Evolutionary conservation across 345 rosid genomes (phyloP).

Genomic region (Erucastrum elatum): DNA sequence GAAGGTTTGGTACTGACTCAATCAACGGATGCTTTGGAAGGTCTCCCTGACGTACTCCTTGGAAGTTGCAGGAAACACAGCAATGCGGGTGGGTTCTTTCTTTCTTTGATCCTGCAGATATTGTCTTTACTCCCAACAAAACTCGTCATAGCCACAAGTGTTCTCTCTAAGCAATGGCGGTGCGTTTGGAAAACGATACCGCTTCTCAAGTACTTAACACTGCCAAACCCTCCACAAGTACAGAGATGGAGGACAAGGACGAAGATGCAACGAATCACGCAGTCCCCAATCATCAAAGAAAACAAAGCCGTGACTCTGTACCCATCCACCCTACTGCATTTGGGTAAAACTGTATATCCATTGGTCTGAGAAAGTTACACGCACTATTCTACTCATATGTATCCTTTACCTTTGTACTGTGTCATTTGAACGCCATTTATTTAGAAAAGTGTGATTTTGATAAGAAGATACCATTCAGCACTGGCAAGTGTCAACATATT

Average conservation of each 20-base stretch:
- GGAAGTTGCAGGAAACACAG: slow-evolving; percentile 91
- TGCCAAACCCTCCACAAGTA: slow-evolving; percentile 45
- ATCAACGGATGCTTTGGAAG: slow-evolving; percentile 72
- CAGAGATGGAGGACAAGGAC: slow-evolving; percentile 29
- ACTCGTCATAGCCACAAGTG: neutral
- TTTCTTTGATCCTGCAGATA: slow-evolving; percentile 1
- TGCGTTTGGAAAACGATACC: neutral
- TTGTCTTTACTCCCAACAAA: neutral
- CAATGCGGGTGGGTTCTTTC: slow-evolving; percentile 56
- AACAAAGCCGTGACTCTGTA: slow-evolving; percentile 37
- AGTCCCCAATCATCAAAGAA: slow-evolving; percentile 26
- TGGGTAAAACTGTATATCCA: slow-evolving; percentile 25
- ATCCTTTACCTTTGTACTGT: too few relatives aligned
- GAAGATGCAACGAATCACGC: slow-evolving; percentile 38
- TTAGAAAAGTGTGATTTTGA: too few relatives aligned
- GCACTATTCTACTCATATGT: too few relatives aligned
- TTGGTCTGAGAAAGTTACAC: too few relatives aligned
- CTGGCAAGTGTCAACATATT: too few relatives aligned
- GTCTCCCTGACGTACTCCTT: slow-evolving; percentile 27
- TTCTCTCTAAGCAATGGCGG: neutral
- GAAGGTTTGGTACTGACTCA: slow-evolving; percentile 68
- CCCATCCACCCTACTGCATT: slow-evolving; percentile 18
- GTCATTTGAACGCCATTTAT: too few relatives aligned
- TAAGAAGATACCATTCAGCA: too few relatives aligned
- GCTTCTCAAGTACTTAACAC: slow-evolving; percentile 43